A percentile compares a stretch with the other conserved stretches of the same genome.
These are phyloP conservation scores for Microthlaspi erraticum DNA, from an alignment of 345 rosid genomes.

Conservation along the genomic window DNA sequence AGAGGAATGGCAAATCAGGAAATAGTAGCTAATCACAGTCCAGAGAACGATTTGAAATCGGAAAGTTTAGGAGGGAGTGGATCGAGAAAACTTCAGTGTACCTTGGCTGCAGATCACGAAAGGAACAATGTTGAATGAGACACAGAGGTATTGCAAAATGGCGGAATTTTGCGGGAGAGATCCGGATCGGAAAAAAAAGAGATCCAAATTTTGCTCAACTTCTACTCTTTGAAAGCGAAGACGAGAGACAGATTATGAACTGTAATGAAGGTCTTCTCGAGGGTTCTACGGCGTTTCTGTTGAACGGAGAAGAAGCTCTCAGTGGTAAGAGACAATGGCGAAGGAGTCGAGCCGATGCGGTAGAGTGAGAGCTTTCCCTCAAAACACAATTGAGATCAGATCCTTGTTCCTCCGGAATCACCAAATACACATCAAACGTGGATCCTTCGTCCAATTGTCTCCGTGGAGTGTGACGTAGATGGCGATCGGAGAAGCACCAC, in stretches of 20 bases:
- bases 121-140: neutral
- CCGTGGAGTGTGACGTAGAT: slow-evolving; percentile 5
- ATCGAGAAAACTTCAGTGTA: slow-evolving; percentile 34
- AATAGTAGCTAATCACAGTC: slow-evolving; percentile 22
- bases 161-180: slow-evolving; percentile 28
- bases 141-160: neutral
- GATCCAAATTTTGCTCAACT: slow-evolving; percentile 8
- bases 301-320: slow-evolving; percentile 26
- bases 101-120: slow-evolving; percentile 36
- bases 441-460: slow-evolving; percentile 29
- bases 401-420: slow-evolving; percentile 24
- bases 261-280: neutral
- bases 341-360: slow-evolving; percentile 23
- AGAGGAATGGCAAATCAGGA: slow-evolving; percentile 9
- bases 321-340: slow-evolving; percentile 31
- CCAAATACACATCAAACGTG: neutral
- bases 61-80: neutral
- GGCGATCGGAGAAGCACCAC: slow-evolving; percentile 38
- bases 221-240: slow-evolving; percentile 20
- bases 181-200: slow-evolving; percentile 38
- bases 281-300: neutral
- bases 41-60: neutral
- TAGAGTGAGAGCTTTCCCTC: slow-evolving; percentile 23
- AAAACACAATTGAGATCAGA: slow-evolving; percentile 37
- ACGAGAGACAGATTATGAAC: neutral